Percentiles rank a stretch among this genome's conserved stretches.
Conservation (phyloP, 805 yeast species). For the Clavispora santaluciae region DNA sequence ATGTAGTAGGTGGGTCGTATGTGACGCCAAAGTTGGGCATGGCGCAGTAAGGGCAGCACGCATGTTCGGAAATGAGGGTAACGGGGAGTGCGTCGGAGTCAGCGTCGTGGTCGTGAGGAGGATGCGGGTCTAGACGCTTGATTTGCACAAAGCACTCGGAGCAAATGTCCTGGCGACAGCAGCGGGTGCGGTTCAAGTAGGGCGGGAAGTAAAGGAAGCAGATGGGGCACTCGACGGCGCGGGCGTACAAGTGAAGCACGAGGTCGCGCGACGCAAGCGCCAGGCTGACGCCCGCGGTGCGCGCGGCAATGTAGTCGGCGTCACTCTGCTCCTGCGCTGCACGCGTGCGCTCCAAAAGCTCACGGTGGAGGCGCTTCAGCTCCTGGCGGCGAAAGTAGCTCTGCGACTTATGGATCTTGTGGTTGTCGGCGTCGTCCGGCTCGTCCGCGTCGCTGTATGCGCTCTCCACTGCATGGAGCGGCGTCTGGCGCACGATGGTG, state of each 20-base stretch:
- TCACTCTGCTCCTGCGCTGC: slow-evolving; percentile 33
- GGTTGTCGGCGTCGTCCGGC: slow-evolving; percentile 58
- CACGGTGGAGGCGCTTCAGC: slow-evolving; percentile 42
- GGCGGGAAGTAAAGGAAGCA: slow-evolving; percentile 85
- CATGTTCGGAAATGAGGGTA: slow-evolving; percentile 76
- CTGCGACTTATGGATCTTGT: slow-evolving; percentile 48
- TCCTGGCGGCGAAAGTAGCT: slow-evolving; percentile 46
- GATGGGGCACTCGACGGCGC: slow-evolving; percentile 85
- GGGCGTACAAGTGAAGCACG: slow-evolving; percentile 56
- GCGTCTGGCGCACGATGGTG: slow-evolving; percentile 43
- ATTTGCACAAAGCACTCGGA: slow-evolving; percentile 96
- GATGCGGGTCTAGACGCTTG: slow-evolving; percentile 87
- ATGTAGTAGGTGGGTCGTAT: slow-evolving; percentile 57
- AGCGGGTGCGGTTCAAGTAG: slow-evolving; percentile 70
- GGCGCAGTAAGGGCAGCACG: slow-evolving; percentile 92
- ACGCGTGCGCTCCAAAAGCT: slow-evolving; percentile 28
- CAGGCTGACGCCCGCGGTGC: slow-evolving; percentile 4
- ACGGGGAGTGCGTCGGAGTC: slow-evolving; percentile 45
- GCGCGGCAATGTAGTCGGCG: slow-evolving; percentile 26
- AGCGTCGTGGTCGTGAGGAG: slow-evolving; percentile 66
- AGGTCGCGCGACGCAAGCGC: slow-evolving; percentile 40
- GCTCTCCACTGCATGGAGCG: slow-evolving; percentile 53
- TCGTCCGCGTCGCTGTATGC: slow-evolving; percentile 46
- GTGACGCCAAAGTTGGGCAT: slow-evolving; percentile 79
- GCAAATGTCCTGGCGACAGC: slow-evolving; percentile 92